Base-by-base conservation (phyloP, 257 asterid species). In the Solanum virginianum region DNA sequence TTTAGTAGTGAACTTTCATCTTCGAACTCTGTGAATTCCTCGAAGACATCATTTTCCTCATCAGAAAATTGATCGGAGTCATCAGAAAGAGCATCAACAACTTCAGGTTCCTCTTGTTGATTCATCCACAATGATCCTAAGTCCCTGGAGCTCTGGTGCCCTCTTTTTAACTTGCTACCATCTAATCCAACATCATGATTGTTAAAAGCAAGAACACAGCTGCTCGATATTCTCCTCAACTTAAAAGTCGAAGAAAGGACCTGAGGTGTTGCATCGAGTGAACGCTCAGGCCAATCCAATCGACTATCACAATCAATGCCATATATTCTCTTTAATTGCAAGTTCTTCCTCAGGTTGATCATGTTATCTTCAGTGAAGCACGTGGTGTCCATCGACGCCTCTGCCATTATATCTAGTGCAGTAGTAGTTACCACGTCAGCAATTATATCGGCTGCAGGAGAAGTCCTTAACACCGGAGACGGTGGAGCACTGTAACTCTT, bases 401-500 rank as follows among this genome's bases (percentile, higher is more conserved):
- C 93, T 96, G 91, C 98, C 89, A 85, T 92, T 97, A 13, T 94
- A 89, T 91, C 97, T 24, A 91, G 92, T n/a, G 87, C 84, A 83
- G 93, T 69, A 60, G 87, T 92, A 36, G 26, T 79, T 87, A 89
- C 98, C 43, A 92, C 96, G 87, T 77, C 97, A 51, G 93, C 88
- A 43, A 89, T 87, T 56, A 90, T 91, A 87, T 96, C 95, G 80
- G 92, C 98, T 39, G 90, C 68, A 57, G 94, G 93, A 86, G 89
- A 92, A 85, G 95, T 95, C 88, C 84, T 94, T 79, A 98, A 90
- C 18, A 91, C 96, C 1, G 99, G 99, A 87, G 98, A 90, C 55
- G 97, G 89, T 84, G 98, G 98, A 83, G 94, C 92, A 75, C 97
- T 96, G 88, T 84, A 94, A 94, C 97, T 91, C 90, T 94, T 95